Conservation (phyloP, 192 early-diverging fungal species). For the Dissophora ornata region DNA sequence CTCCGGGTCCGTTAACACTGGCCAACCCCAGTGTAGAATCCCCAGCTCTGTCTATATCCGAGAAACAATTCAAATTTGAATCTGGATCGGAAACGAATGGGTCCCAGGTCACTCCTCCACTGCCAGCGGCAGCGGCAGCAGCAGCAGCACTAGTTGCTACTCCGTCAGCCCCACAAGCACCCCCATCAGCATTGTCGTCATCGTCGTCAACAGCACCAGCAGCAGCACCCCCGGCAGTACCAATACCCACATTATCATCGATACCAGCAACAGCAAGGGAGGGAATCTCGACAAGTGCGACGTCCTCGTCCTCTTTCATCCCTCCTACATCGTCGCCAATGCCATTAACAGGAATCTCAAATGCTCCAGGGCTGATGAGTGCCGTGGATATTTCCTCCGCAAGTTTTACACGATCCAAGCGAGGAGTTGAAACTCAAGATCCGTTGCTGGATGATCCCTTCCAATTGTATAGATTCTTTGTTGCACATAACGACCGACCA, state of each 20-base stretch:
- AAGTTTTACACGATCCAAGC: slow-evolving; percentile 1
- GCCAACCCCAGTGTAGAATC: too few species aligned
- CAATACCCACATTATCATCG: neutral
- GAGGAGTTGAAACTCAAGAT: slow-evolving; percentile 33
- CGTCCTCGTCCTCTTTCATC: neutral
- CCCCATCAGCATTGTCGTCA: neutral
- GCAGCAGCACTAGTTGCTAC: too few species aligned
- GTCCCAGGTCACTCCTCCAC: too few species aligned
- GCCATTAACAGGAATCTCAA: neutral
- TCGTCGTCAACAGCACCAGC: neutral
- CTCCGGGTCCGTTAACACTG: too few species aligned
- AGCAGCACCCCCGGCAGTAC: neutral
- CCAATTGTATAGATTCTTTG: slow-evolving; percentile 53
- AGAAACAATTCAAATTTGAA: neutral
- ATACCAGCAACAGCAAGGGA: neutral
- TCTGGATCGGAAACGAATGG: neutral
- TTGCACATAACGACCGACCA: slow-evolving; percentile 54
- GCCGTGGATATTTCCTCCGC: slow-evolving; percentile 28
- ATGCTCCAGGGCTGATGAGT: slow-evolving; percentile 2
- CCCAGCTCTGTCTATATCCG: neutral
- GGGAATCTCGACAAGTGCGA: neutral
- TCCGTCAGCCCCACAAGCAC: slow-evolving; percentile 13
- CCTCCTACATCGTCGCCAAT: neutral
- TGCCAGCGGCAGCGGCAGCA: too few species aligned
- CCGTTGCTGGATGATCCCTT: slow-evolving; percentile 37